Base-by-base conservation (phyloP, 148 eudicot species). In the Vaccinium corymbosum region DNA sequence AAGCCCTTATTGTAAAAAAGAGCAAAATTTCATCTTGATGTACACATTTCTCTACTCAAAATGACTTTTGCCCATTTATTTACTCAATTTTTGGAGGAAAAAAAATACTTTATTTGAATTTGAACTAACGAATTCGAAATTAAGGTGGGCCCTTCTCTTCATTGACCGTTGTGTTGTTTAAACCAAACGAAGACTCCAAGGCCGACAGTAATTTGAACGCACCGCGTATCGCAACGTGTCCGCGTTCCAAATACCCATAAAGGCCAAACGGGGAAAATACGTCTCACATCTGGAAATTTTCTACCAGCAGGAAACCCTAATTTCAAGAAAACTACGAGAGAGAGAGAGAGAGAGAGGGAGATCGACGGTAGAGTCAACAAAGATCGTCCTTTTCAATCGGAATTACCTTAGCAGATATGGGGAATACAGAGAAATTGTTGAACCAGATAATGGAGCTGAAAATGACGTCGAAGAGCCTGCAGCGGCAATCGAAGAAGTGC, bases 371-470 rank as follows among this genome's bases (percentile, higher is more conserved):
- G 14, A 27, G 52, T 25, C 17, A n/a, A 25, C 14, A 13, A 2
- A 53, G 35, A 77, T 77, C 32, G 6, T 3, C 16, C 68, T 35
- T 46, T 27, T 14, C 16, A 50, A 66, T 55, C 32, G 49, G 17
- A 42, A 42, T 5, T 42, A 42, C 0, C 46, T 3, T 42, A 4
- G 46, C 46, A 42, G 59, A 76, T 15, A 91, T 91, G 93, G 92
- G 92, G 29, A 92, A 89, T 89, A 82, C 93, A 1, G 93, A 92
- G 89, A 93, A 91, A 80, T 79, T 92, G 84, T 84, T 91, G 92
- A 89, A 93, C 32, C 97, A 93, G 81, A 90, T 93, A 80, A 92
- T 92, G 91, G 94, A 93, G 83, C 88, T 92, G 6, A 93, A 90
- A 57, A 88, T 92, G 90, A 89, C 95, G 0, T 86, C 93, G 12